Evolutionary conservation across 1,139 yeast species (phyloP).

Genomic region (Blastobotrys apis): DNA sequence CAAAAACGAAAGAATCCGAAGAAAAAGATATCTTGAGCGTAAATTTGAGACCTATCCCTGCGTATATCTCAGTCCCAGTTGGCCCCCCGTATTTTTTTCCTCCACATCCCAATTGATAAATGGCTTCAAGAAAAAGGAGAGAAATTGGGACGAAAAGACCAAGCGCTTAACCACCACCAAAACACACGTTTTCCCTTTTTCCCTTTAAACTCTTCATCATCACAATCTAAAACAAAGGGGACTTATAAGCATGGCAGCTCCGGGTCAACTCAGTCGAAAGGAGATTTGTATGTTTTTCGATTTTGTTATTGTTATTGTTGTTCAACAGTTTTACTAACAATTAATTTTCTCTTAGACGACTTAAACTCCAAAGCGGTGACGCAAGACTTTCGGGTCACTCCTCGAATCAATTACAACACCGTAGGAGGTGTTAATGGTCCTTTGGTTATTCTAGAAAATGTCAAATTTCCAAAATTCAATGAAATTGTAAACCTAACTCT

Average conservation of each 20-base stretch:
- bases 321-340: background rate
- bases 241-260: conserved; percentile 6
- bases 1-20: too few species aligned
- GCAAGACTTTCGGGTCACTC: conserved; percentile 84
- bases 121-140: background rate
- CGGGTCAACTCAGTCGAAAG: conserved; percentile 25
- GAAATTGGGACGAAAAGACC: too few species aligned
- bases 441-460: conserved; percentile 89
- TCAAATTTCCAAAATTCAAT: conserved; percentile 91
- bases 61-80: too few species aligned
- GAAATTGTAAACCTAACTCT: conserved; percentile 94
- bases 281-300: conserved; percentile 26
- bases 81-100: too few species aligned
- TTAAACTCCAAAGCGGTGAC: conserved; percentile 62
- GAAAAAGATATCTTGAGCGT: too few species aligned
- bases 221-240: background rate
- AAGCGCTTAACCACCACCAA: too few species aligned
- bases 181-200: background rate
- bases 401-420: conserved; percentile 88
- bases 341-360: conserved; percentile 1
- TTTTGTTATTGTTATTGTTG: background rate
- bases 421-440: conserved; percentile 99
- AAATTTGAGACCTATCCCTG: too few species aligned
- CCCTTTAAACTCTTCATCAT: background rate
- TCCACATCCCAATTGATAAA: too few species aligned